phyloP scores from a whole-genome alignment of 2,329 filamentous ascomycete species.

The Dryadomyces quercivorus region DNA sequence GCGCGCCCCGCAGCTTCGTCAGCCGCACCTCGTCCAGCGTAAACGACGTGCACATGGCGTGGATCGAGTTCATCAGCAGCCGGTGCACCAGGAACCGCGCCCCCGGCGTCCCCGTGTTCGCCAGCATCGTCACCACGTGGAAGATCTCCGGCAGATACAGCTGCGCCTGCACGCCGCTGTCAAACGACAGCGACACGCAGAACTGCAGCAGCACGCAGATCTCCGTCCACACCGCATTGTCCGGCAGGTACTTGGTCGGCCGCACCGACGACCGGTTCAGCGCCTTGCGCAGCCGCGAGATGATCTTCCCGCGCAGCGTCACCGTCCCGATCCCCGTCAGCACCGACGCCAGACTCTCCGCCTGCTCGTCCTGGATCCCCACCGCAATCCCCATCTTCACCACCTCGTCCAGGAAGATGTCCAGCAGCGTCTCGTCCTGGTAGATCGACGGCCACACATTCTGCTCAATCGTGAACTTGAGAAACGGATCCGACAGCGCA shows the following conservation, averaged over 20 bases:
- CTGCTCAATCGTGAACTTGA: slow-evolving; percentile 50
- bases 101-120: slow-evolving; percentile 48
- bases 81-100: slow-evolving; percentile 49
- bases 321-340: slow-evolving; percentile 52
- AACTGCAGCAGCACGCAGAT: slow-evolving; percentile 56
- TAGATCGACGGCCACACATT: slow-evolving; percentile 53
- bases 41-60: slow-evolving; percentile 56
- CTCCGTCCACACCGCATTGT: slow-evolving; percentile 58
- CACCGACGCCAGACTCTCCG: slow-evolving; percentile 50
- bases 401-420: slow-evolving; percentile 56
- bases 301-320: slow-evolving; percentile 51
- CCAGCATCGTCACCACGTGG: slow-evolving; percentile 58
- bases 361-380: slow-evolving; percentile 43
- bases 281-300: slow-evolving; percentile 53
- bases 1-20: slow-evolving; percentile 39
- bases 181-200: slow-evolving; percentile 54
- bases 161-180: slow-evolving; percentile 54
- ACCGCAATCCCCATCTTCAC: slow-evolving; percentile 49
- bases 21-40: slow-evolving; percentile 46
- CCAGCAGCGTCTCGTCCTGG: slow-evolving; percentile 51
- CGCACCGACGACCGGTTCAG: slow-evolving; percentile 54
- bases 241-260: slow-evolving; percentile 51
- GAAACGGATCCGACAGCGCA: slow-evolving; percentile 44
- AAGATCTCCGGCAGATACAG: slow-evolving; percentile 58
- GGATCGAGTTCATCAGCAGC: slow-evolving; percentile 53